Conservation (phyloP, 495 filamentous ascomycete species). For the Aspergillus kassunensis region DNA sequence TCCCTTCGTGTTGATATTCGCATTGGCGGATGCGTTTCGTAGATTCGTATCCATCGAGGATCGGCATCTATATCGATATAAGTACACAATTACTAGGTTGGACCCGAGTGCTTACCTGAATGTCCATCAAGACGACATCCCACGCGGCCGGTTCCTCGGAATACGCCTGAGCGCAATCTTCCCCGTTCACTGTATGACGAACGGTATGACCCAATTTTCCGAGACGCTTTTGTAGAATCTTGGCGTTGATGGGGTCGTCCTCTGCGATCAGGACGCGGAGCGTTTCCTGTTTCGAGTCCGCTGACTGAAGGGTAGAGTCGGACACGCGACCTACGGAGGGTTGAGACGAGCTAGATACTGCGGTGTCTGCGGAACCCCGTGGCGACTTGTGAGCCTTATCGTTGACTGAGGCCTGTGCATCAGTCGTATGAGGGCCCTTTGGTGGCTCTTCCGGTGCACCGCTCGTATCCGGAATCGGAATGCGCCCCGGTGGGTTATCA, state of each 20-base stretch:
- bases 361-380: neutral
- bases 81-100: neutral
- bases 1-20: conserved; percentile 50
- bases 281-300: conserved; percentile 7
- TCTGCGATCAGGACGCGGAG: conserved; percentile 72
- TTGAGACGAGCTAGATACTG: neutral
- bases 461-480: no score
- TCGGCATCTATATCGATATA: conserved; percentile 69
- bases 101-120: conserved; percentile 60
- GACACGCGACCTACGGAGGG: neutral
- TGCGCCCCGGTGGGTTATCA: no score
- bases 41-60: conserved; percentile 80
- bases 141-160: conserved; percentile 53
- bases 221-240: conserved; percentile 78
- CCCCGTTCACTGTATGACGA: conserved; percentile 72
- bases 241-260: conserved; percentile 90
- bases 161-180: conserved; percentile 75
- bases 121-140: conserved; percentile 95
- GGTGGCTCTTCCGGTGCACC: no score
- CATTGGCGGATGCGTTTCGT: conserved; percentile 76
- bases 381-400: neutral
- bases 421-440: no score
- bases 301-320: neutral
- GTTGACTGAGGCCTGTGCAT: neutral
- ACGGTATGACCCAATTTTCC: conserved; percentile 76